Base-by-base conservation (phyloP, 2,329 filamentous ascomycete species). In the Blumeriella jaapii region DNA sequence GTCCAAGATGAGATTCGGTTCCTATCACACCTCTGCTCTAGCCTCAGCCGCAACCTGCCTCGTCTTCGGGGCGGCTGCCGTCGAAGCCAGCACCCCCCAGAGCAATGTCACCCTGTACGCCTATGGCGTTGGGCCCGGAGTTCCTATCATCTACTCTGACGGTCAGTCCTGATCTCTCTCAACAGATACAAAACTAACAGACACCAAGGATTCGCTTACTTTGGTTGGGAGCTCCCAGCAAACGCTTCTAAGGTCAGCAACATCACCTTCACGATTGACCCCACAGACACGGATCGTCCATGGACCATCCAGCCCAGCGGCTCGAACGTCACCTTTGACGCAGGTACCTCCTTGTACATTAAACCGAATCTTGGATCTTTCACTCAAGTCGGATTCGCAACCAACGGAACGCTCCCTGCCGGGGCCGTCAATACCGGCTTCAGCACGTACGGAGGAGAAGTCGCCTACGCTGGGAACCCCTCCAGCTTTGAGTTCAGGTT, bases 141-240 rank as follows among this genome's bases (percentile, higher is more conserved):
- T 7, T 4, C 41, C 44, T 12, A 29, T 59, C 26, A 57, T 55
- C 40, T 56, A 57, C 35, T 51, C 49, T 10, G 54, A 58, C 42
- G 55, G 57, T 58, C 36, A 44, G 51, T 38, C 17, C 12, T 24
- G 20, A 3, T 13, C 8, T n/a, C 22, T 24, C 22, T n/a, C 22
- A 6, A 11, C 20, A 6, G 20, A 22, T 22, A 22, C 20, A 22
- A 9, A 9, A 8, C 22, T 24, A n/a, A 24, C 22, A 24, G 4
- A 8, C 7, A 24, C 11, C 20, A 19, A 59, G 56, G 54, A 2
- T 39, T 51, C 28, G 56, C 55, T n/a, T 60, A 58, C 33, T 47
- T 57, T 20, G 56, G 55, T 6, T n/a, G 4, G 8, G 11, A n/a
- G 3, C 30, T 38, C 14, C 48, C 45, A 5, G 29, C 41, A 5